These are phyloP conservation scores for Mortierella hygrophila DNA, from an alignment of 192 early-diverging fungal species.

Conservation along the genomic window DNA sequence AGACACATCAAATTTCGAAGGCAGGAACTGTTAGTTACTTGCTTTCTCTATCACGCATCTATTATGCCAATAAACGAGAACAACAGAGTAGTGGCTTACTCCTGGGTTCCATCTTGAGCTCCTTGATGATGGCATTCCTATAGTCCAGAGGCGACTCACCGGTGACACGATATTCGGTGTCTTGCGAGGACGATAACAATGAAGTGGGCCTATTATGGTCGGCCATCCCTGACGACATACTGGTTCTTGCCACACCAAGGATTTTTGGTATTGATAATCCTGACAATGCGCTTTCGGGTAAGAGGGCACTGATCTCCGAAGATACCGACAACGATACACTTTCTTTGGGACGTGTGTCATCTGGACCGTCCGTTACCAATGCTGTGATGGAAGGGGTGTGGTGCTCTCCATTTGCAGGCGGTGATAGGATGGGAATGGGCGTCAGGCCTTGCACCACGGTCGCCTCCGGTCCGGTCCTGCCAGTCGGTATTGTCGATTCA, in stretches of 20 bases:
- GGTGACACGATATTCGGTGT: neutral
- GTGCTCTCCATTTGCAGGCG: conserved; percentile 6
- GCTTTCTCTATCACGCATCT: neutral
- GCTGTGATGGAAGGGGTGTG: neutral
- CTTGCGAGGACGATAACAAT: neutral
- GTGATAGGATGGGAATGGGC: conserved; percentile 30
- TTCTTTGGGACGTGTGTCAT: neutral
- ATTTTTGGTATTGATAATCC: no score
- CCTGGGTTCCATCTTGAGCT: conserved; percentile 29
- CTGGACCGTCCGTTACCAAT: neutral
- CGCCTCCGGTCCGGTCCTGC: neutral
- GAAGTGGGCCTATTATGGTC: no score
- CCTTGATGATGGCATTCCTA: conserved; percentile 13
- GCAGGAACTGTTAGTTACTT: neutral
- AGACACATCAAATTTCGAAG: neutral
- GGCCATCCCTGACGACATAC: no score
- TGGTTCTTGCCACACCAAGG: no score
- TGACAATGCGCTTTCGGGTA: no score
- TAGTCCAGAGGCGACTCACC: conserved; percentile 8
- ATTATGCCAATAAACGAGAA: neutral
- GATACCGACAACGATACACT: neutral
- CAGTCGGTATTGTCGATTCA: neutral
- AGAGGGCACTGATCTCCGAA: no score
- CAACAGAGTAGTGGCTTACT: conserved; percentile 9
- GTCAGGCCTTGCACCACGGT: neutral